phyloP scores from a whole-genome alignment of 257 asterid species.

The Ilex asprella region DNA sequence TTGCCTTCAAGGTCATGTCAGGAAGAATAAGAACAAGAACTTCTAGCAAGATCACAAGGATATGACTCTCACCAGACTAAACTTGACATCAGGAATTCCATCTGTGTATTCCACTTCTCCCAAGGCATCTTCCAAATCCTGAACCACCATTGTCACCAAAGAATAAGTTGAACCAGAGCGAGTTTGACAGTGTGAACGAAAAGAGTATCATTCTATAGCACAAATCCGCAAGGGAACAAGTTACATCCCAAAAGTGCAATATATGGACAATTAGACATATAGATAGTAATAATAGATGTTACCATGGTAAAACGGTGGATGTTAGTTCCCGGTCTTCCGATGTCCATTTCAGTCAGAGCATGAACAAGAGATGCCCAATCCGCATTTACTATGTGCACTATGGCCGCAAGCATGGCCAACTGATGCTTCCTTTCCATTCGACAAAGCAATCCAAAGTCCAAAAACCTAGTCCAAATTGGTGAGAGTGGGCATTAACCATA shows the following conservation, averaged over 20 bases:
- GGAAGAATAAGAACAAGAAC: neutral
- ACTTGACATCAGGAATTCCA: slow-evolving; percentile 78
- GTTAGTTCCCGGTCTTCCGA: slow-evolving; percentile 78
- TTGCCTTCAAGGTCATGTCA: neutral
- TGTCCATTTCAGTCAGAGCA: slow-evolving; percentile 84
- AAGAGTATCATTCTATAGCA: neutral
- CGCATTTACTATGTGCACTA: slow-evolving; percentile 84
- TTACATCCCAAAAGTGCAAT: neutral
- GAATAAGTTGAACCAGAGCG: neutral
- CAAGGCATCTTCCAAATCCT: slow-evolving; percentile 82
- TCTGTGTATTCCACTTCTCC: slow-evolving; percentile 58
- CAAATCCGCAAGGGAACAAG: neutral
- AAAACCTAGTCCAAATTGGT: slow-evolving; percentile 46
- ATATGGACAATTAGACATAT: slow-evolving; percentile 2
- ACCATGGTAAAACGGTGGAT: slow-evolving; percentile 76
- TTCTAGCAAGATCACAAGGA: neutral
- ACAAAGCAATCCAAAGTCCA: slow-evolving; percentile 95
- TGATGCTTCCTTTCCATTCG: slow-evolving; percentile 97
- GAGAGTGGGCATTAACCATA: slow-evolving; percentile 13
- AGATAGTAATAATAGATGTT: slow-evolving; percentile 19
- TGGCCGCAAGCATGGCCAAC: slow-evolving; percentile 84
- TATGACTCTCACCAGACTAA: slow-evolving; percentile 72
- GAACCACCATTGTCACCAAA: slow-evolving; percentile 8
- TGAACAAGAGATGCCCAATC: slow-evolving; percentile 88
- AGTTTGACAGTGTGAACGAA: too few species aligned